Conservation (phyloP, 768 basidiomycete species). For the Plicaturopsis crispa region DNA sequence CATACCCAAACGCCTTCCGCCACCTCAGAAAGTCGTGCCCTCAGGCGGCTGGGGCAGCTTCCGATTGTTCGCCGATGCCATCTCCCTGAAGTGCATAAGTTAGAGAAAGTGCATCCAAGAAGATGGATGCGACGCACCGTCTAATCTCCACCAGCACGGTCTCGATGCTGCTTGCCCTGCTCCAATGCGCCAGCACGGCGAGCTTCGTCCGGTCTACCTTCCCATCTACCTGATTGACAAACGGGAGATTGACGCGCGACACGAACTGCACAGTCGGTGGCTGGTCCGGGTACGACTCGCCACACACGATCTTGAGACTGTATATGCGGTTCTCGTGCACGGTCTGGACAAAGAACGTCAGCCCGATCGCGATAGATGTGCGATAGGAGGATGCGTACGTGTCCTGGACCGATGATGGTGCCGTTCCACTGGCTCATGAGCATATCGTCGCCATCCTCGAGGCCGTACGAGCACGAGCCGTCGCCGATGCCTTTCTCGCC, state of each 20-base stretch:
- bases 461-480: slow-evolving; percentile 94
- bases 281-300: slow-evolving; percentile 61
- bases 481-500: slow-evolving; percentile 99
- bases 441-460: slow-evolving; percentile 94
- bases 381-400: slow-evolving; percentile 47
- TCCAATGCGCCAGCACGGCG: slow-evolving; percentile 70
- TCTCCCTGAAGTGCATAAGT: slow-evolving; percentile 54
- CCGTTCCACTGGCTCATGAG: slow-evolving; percentile 99
- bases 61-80: slow-evolving; percentile 86
- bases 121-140: slow-evolving; percentile 44
- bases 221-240: slow-evolving; percentile 71
- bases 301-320: slow-evolving; percentile 86
- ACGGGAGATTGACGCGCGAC: slow-evolving; percentile 89
- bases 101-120: slow-evolving; percentile 2
- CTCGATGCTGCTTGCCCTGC: slow-evolving; percentile 72
- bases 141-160: slow-evolving; percentile 88
- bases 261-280: slow-evolving; percentile 82
- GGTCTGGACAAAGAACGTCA: slow-evolving; percentile 59
- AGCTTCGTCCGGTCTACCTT: slow-evolving; percentile 72
- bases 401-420: slow-evolving; percentile 97
- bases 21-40: slow-evolving; percentile 71
- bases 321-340: slow-evolving; percentile 99
- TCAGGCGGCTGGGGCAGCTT: slow-evolving; percentile 95
- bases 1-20: no score
- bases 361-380: slow-evolving; percentile 6